These are phyloP conservation scores for Hemisphaericaspora subhashii DNA, from an alignment of 1,139 yeast genomes.

Conservation along the genomic window DNA sequence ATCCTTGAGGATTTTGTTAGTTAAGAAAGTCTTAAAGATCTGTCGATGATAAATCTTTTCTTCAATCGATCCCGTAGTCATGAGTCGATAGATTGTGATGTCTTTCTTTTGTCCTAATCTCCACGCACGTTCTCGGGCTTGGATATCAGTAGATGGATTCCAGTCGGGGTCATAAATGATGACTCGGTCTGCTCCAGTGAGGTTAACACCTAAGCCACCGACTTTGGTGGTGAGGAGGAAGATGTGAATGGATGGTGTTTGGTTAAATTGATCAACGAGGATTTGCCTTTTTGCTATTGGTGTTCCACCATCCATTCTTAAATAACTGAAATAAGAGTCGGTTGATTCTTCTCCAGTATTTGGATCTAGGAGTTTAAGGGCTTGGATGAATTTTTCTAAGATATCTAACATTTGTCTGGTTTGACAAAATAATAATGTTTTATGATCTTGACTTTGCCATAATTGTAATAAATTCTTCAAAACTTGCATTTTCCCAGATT, in stretches of 20 bases:
- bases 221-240: constrained; percentile 90
- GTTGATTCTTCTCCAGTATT: constrained; percentile 16
- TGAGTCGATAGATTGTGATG: constrained; percentile 86
- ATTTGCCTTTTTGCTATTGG: constrained; percentile 73
- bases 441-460: constrained; percentile 79
- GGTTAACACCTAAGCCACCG: constrained; percentile 91
- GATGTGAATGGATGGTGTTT: constrained; percentile 53
- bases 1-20: constrained; percentile 91
- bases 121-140: constrained; percentile 98
- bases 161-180: constrained; percentile 96
- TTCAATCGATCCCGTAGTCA: constrained; percentile 95
- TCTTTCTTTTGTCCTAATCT: constrained; percentile 91
- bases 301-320: constrained; percentile 95
- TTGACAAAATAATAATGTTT: constrained; percentile 82
- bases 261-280: constrained; percentile 79
- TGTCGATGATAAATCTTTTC: constrained; percentile 96
- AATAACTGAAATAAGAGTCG: constrained; percentile 39
- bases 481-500: constrained; percentile 92
- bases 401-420: constrained; percentile 94
- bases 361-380: constrained; percentile 32
- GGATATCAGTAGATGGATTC: constrained; percentile 98
- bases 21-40: constrained; percentile 89
- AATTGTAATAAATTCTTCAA: constrained; percentile 69
- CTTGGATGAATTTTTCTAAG: constrained; percentile 58
- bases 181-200: constrained; percentile 94